A percentile compares a stretch with the other conserved stretches of the same genome.
Conservation (phyloP, 441 rosid species). For the Metrosideros polymorpha region DNA sequence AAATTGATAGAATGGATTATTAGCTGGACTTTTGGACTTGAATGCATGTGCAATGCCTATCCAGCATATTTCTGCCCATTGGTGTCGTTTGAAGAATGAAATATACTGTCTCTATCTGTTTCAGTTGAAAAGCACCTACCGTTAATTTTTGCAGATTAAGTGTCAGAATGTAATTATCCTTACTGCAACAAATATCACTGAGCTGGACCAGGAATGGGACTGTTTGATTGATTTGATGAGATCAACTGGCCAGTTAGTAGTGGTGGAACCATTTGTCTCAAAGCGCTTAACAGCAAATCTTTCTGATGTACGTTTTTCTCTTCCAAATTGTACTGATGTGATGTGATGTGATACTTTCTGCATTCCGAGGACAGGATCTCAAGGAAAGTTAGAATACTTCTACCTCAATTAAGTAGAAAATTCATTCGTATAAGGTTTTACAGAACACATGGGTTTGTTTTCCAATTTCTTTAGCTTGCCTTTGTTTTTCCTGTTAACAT, state of each 20-base stretch:
- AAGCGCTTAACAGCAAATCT: constrained; percentile 43
- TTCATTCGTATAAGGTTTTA: not conserved
- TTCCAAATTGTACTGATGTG: not conserved
- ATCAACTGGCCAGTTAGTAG: constrained; percentile 32
- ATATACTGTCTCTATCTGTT: not conserved
- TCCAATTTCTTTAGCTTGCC: not conserved
- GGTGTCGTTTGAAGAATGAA: not conserved
- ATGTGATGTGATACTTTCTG: not conserved
- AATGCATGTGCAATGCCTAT: not conserved
- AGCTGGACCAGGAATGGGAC: constrained; percentile 78
- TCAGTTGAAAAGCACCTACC: not conserved
- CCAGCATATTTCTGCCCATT: not conserved
- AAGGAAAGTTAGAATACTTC: not conserved
- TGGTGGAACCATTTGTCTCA: constrained; percentile 42
- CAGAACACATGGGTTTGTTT: not conserved
- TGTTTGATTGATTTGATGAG: constrained; percentile 54
- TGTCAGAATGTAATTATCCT: constrained; percentile 70
- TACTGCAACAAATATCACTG: constrained; percentile 56
- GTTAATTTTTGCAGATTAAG: constrained; percentile 54
- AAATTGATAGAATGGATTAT: not conserved
- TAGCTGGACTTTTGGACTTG: not conserved
- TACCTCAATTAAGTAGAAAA: not conserved
- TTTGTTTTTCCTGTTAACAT: not conserved
- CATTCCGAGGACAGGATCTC: not conserved
- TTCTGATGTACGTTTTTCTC: constrained; percentile 45